These are phyloP conservation scores for Wallacemonas rigidus DNA, from an alignment of 208 protist species.

Conservation along the genomic window DNA sequence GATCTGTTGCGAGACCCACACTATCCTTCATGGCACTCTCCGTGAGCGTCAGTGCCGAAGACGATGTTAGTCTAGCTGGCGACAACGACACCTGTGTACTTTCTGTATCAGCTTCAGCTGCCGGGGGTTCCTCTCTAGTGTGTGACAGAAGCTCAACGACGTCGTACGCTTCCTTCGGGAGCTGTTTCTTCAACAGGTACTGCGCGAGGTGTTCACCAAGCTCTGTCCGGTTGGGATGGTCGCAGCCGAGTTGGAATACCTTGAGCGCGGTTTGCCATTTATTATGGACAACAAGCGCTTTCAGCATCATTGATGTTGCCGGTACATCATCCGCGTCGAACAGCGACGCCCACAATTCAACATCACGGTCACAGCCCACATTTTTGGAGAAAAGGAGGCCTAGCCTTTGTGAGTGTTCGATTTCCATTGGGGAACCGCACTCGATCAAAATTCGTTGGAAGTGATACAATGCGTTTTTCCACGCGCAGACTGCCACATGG, in stretches of 20 bases:
- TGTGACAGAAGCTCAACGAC: slow-evolving; percentile 12
- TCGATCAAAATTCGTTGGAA: slow-evolving; percentile 68
- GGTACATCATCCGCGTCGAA: slow-evolving; percentile 63
- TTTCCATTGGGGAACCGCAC: slow-evolving; percentile 47
- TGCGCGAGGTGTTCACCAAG: slow-evolving; percentile 40
- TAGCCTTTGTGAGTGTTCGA: slow-evolving; percentile 67
- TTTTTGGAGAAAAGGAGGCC: slow-evolving; percentile 57
- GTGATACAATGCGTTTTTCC: slow-evolving; percentile 47
- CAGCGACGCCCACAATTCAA: slow-evolving; percentile 55
- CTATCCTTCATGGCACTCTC: slow-evolving; percentile 19
- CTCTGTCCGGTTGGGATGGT: slow-evolving; percentile 19
- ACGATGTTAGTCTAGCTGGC: neutral
- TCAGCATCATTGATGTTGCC: slow-evolving; percentile 55
- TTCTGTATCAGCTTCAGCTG: neutral
- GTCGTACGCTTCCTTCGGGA: neutral
- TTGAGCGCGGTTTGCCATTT: slow-evolving; percentile 56
- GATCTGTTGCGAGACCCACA: slow-evolving; percentile 31
- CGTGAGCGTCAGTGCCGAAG: neutral
- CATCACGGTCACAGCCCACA: slow-evolving; percentile 30
- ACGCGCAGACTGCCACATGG: slow-evolving; percentile 22
- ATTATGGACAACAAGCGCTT: slow-evolving; percentile 62
- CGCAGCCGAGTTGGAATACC: slow-evolving; percentile 34
- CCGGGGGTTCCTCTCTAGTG: neutral
- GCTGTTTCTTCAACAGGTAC: slow-evolving; percentile 33
- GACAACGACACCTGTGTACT: neutral